Percentiles rank a stretch among this genome's conserved stretches.
Conservation (phyloP, 2,329 filamentous ascomycete species). For the Penicillium sp. region DNA sequence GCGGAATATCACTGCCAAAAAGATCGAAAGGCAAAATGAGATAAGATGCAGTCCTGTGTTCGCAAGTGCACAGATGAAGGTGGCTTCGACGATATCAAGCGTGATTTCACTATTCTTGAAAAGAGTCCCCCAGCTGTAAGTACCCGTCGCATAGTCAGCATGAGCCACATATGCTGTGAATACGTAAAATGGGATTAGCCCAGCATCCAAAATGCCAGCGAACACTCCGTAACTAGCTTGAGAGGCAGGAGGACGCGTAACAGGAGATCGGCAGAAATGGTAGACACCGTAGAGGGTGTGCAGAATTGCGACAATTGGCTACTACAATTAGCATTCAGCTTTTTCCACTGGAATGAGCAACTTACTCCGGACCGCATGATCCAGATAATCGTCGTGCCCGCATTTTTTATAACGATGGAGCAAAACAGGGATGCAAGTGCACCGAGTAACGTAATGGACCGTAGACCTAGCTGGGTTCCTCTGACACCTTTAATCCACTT, state of each 20-base stretch:
- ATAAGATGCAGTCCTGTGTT: constrained; percentile 68
- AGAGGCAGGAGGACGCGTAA: constrained; percentile 71
- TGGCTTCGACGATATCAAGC: constrained; percentile 62
- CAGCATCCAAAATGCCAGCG: constrained; percentile 70
- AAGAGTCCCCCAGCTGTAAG: constrained; percentile 66
- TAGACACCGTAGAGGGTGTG: constrained; percentile 77
- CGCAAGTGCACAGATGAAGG: constrained; percentile 67
- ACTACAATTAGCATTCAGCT: neutral
- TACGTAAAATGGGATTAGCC: constrained; percentile 63
- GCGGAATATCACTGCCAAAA: constrained; percentile 75
- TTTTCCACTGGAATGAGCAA: constrained; percentile 5
- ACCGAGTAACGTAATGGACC: constrained; percentile 66
- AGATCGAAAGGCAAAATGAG: constrained; percentile 70
- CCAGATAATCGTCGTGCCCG: constrained; percentile 67
- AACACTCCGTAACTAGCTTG: constrained; percentile 90
- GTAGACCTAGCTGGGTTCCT: constrained; percentile 66
- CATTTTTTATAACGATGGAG: constrained; percentile 72
- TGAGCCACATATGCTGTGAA: constrained; percentile 59
- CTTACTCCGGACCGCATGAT: constrained; percentile 75
- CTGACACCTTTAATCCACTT: constrained; percentile 68
- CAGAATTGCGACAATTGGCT: constrained; percentile 74
- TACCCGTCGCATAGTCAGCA: constrained; percentile 47
- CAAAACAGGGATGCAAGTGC: constrained; percentile 72
- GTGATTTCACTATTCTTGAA: constrained; percentile 58
- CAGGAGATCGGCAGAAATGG: constrained; percentile 71